phyloP scores from a whole-genome alignment of 495 filamentous ascomycete species.

The Aspergillus diversus region DNA sequence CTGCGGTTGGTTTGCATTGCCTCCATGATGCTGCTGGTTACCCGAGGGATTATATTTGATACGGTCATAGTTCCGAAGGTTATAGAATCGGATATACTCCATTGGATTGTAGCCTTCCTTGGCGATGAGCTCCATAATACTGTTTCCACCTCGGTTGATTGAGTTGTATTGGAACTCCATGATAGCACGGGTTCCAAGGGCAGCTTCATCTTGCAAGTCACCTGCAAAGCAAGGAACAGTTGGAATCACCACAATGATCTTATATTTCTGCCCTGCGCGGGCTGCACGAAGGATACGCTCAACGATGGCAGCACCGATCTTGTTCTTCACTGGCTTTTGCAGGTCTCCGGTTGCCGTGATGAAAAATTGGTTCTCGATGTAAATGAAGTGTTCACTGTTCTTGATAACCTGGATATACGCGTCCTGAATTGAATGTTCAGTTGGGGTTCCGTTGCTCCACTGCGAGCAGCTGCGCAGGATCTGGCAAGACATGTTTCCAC shows the following conservation, averaged over 20 bases:
- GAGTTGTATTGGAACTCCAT: constrained; percentile 94
- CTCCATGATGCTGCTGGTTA: constrained; percentile 56
- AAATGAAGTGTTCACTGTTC: constrained; percentile 82
- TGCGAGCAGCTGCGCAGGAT: constrained; percentile 70
- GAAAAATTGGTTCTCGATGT: constrained; percentile 99
- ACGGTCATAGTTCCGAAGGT: constrained; percentile 89
- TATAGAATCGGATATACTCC: constrained; percentile 93
- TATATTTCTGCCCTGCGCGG: constrained; percentile 71
- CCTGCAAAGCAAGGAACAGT: constrained; percentile 90
- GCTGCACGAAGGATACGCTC: constrained; percentile 84
- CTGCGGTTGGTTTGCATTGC: constrained; percentile 44
- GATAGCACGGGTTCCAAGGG: constrained; percentile 86
- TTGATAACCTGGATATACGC: constrained; percentile 84
- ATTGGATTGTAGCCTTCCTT: constrained; percentile 72
- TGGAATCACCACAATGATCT: constrained; percentile 84
- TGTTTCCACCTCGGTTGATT: constrained; percentile 86
- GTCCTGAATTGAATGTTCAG: constrained; percentile 86
- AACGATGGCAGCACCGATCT: constrained; percentile 85
- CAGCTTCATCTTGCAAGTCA: constrained; percentile 76
- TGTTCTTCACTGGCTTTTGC: constrained; percentile 82
- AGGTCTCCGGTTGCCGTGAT: constrained; percentile 82
- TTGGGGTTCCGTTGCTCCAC: constrained; percentile 70
- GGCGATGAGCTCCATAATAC: constrained; percentile 79
- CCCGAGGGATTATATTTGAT: constrained; percentile 72
- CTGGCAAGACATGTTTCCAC: constrained; percentile 64